Conservation (phyloP, 2,329 filamentous ascomycete species). For the Aspergillus sclerotialis region DNA sequence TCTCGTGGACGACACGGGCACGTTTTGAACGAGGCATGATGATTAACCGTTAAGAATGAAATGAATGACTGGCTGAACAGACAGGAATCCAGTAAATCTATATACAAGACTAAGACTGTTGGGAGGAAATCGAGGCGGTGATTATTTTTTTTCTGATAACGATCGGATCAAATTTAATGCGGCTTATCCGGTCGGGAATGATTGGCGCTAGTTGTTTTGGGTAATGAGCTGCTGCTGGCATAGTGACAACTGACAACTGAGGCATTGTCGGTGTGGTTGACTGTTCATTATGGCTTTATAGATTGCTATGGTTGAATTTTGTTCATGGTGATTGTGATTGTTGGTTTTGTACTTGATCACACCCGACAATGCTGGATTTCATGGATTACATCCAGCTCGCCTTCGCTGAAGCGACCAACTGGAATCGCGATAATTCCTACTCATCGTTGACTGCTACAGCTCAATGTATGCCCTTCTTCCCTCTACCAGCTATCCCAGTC, state of each 20-base stretch:
- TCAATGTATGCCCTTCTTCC: constrained; percentile 57
- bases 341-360: not conserved
- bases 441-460: constrained; percentile 76
- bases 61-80: not conserved
- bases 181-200: constrained; percentile 32
- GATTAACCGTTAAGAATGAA: constrained; percentile 23
- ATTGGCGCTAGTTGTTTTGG: constrained; percentile 20
- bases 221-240: constrained; percentile 29
- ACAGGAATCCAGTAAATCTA: constrained; percentile 4
- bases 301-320: not conserved
- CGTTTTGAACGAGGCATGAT: constrained; percentile 97
- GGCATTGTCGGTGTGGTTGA: no score
- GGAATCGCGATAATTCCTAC: constrained; percentile 91
- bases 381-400: constrained; percentile 94
- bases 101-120: constrained; percentile 5
- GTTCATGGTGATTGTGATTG: not conserved
- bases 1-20: constrained; percentile 79
- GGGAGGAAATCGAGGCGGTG: constrained; percentile 7
- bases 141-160: constrained; percentile 34
- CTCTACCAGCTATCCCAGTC: no score
- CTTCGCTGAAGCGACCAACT: constrained; percentile 78
- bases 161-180: constrained; percentile 30
- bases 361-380: constrained; percentile 73
- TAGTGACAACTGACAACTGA: no score
- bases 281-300: constrained; percentile 1